Percentiles rank a stretch among this genome's conserved stretches.
Evolutionary conservation across 1,284 basidiomycete genomes (phyloP).

Genomic region (Cronartium quercuum): DNA sequence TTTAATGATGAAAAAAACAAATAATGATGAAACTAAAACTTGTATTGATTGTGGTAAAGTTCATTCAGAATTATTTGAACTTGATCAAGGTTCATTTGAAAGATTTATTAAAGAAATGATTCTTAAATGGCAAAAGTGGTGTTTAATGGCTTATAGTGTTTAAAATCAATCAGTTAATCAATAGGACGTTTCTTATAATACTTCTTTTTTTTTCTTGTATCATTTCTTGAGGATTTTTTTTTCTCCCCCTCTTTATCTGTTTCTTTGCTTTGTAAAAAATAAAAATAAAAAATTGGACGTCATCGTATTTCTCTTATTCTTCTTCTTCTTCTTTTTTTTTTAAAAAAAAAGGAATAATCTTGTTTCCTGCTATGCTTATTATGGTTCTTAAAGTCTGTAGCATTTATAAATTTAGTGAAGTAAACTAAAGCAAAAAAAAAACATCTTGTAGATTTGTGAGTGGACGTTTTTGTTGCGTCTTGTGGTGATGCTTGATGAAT

Average conservation of each 20-base stretch:
- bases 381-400: too few relatives aligned
- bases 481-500: too few relatives aligned
- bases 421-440: too few relatives aligned
- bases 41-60: constrained; percentile 24
- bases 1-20: not conserved
- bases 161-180: not conserved
- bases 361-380: too few relatives aligned
- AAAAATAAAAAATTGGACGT: too few relatives aligned
- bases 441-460: too few relatives aligned
- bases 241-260: not conserved
- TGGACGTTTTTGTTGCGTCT: too few relatives aligned
- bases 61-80: constrained; percentile 12
- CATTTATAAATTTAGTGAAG: too few relatives aligned
- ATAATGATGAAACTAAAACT: not conserved
- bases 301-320: not conserved
- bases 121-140: constrained; percentile 13
- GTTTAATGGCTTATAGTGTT: constrained; percentile 20
- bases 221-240: not conserved
- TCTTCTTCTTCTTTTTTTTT: not conserved
- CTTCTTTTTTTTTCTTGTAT: not conserved
- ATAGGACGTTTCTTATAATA: not conserved
- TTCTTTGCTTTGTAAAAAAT: not conserved
- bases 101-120: constrained; percentile 5
- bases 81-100: constrained; percentile 15
- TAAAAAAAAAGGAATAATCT: too few relatives aligned